phyloP scores from a whole-genome alignment of 345 rosid species.

The Euphorbia pulcherrima region DNA sequence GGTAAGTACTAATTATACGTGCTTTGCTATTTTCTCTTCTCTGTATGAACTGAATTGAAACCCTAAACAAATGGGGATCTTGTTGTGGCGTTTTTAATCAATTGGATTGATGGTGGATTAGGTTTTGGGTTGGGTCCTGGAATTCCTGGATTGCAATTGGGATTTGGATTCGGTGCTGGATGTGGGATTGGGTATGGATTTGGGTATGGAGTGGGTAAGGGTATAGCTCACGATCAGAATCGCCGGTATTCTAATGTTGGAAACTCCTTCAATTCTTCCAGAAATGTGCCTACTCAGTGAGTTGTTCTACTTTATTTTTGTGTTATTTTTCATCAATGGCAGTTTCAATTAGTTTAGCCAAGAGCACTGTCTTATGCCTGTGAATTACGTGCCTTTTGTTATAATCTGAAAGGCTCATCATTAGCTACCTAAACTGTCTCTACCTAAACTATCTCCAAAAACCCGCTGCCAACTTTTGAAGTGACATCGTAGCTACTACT shows the following conservation, averaged over 20 bases:
- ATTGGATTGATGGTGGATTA: constrained; percentile 12
- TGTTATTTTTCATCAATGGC: neutral
- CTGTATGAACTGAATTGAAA: no score
- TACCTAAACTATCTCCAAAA: no score
- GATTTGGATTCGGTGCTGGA: constrained; percentile 75
- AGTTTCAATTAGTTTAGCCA: no score
- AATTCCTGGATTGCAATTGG: constrained; percentile 72
- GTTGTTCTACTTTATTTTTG: constrained; percentile 8
- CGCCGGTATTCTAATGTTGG: constrained; percentile 49
- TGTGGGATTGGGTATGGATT: constrained; percentile 88
- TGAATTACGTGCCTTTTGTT: no score
- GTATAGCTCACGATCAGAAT: constrained; percentile 58
- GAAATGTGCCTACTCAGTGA: constrained; percentile 44
- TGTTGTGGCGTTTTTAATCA: neutral
- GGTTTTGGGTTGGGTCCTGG: constrained; percentile 88
- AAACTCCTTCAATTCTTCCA: constrained; percentile 28
- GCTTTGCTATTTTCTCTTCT: neutral
- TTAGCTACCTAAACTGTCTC: no score
- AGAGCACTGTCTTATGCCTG: no score
- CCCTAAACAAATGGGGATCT: neutral
- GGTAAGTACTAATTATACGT: constrained; percentile 31
- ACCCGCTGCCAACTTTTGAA: no score
- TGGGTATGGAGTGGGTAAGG: constrained; percentile 79
- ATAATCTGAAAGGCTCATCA: no score
- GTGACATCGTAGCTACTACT: no score